Percentiles rank a stretch among this genome's conserved stretches.
These are phyloP conservation scores for Halophytophthora polymorphica DNA, from an alignment of 352 stramenopile genomes.

Conservation along the genomic window DNA sequence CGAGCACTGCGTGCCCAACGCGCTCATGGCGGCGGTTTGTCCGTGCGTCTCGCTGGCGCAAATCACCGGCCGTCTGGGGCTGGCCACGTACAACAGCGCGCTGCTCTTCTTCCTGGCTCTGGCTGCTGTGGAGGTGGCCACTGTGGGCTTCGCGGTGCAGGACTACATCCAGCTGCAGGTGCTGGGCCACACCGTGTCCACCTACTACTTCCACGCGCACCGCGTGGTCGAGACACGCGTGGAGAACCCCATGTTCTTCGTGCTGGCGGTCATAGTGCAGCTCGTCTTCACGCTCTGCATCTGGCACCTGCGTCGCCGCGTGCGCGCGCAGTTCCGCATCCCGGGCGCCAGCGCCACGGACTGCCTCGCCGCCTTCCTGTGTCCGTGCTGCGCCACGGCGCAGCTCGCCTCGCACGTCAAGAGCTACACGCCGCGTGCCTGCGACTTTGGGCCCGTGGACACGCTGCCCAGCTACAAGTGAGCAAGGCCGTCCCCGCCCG, in stretches of 20 bases:
- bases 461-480: constrained; percentile 37
- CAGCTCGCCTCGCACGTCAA: constrained; percentile 65
- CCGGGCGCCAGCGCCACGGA: constrained; percentile 35
- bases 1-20: constrained; percentile 43
- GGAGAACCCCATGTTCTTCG: constrained; percentile 19
- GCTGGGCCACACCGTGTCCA: constrained; percentile 11
- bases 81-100: constrained; percentile 37
- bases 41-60: constrained; percentile 58
- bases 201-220: constrained; percentile 26
- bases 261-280: constrained; percentile 15
- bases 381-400: constrained; percentile 48
- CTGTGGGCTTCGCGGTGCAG: constrained; percentile 10
- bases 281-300: constrained; percentile 20
- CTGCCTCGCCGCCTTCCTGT: constrained; percentile 33
- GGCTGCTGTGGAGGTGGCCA: constrained; percentile 11
- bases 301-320: constrained; percentile 32
- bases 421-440: constrained; percentile 50
- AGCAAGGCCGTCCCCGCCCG: too few relatives aligned
- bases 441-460: constrained; percentile 47
- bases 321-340: constrained; percentile 51
- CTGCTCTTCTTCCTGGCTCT: constrained; percentile 34
- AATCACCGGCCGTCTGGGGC: constrained; percentile 41
- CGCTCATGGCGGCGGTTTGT: constrained; percentile 44
- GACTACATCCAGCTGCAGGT: constrained; percentile 21
- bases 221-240: constrained; percentile 18